Conservation (phyloP, 129 eudicot species). For the Ambrosia artemisiifolia region DNA sequence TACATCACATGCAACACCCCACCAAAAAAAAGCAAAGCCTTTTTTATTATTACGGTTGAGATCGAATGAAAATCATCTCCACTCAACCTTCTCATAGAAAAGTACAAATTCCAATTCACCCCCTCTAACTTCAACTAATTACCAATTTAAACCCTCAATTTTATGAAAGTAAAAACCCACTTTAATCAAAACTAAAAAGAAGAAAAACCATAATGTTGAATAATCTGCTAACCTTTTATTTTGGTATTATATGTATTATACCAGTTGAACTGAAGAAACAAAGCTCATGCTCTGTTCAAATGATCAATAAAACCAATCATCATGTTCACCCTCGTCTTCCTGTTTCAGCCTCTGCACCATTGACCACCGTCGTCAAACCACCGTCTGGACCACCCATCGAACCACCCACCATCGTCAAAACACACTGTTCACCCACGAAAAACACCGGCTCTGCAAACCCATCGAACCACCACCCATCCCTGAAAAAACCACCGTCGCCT, state of each 20-base stretch:
- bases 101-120: constrained; percentile 30
- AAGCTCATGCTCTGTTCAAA: constrained; percentile 50
- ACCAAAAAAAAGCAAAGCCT: constrained; percentile 26
- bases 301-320: constrained; percentile 49
- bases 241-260: constrained; percentile 18
- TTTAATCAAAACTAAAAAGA: constrained; percentile 20
- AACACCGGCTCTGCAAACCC: too few species aligned
- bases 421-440: too few species aligned
- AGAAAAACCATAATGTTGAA: constrained; percentile 19
- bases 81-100: constrained; percentile 20
- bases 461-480: too few species aligned
- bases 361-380: too few species aligned
- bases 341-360: too few species aligned
- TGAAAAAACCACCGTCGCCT: too few species aligned
- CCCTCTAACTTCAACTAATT: constrained; percentile 20
- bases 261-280: constrained; percentile 75
- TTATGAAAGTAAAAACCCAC: constrained; percentile 14
- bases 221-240: constrained; percentile 11
- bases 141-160: constrained; percentile 26
- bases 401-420: too few species aligned
- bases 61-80: constrained; percentile 23
- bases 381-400: too few species aligned
- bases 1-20: constrained; percentile 28
- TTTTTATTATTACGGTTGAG: constrained; percentile 24
- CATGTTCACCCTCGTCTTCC: too few species aligned